These are phyloP conservation scores for Melanomma pulvis-pyrius DNA, from an alignment of 495 filamentous ascomycete genomes.

Conservation along the genomic window DNA sequence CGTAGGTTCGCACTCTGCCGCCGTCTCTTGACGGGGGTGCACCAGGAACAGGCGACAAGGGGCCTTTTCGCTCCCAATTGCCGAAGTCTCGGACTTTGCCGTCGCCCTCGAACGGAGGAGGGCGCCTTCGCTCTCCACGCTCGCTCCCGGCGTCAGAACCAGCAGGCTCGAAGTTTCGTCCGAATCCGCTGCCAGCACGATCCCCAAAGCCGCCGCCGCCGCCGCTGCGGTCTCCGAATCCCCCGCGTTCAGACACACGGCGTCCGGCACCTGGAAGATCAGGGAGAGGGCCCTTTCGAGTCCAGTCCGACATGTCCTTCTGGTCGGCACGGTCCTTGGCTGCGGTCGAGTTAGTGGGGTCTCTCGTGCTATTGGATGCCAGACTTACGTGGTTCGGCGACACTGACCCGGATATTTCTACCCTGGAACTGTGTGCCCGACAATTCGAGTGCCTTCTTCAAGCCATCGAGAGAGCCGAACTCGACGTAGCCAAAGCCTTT, in stretches of 20 bases:
- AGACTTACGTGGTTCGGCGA: slow-evolving; percentile 80
- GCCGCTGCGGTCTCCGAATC: slow-evolving; percentile 1
- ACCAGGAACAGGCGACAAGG: slow-evolving; percentile 71
- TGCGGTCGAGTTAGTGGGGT: slow-evolving; percentile 49
- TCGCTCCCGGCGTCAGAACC: slow-evolving; percentile 54
- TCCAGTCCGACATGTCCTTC: slow-evolving; percentile 78
- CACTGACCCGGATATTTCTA: slow-evolving; percentile 81
- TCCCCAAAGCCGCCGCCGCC: slow-evolving; percentile 23
- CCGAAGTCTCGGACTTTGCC: slow-evolving; percentile 83
- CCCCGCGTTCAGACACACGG: slow-evolving; percentile 51
- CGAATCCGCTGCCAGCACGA: slow-evolving; percentile 33
- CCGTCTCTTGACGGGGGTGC: slow-evolving; percentile 64
- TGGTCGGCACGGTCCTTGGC: slow-evolving; percentile 73
- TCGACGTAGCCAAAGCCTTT: slow-evolving; percentile 99
- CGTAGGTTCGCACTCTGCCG: slow-evolving; percentile 68
- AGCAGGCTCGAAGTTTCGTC: slow-evolving; percentile 45
- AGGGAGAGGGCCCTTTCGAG: slow-evolving; percentile 85
- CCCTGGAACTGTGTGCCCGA: slow-evolving; percentile 80
- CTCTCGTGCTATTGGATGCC: background rate
- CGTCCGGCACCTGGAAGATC: slow-evolving; percentile 59
- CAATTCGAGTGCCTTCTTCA: slow-evolving; percentile 86
- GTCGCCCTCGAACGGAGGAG: slow-evolving; percentile 61
- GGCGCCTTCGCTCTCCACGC: slow-evolving; percentile 48
- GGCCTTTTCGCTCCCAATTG: slow-evolving; percentile 96
- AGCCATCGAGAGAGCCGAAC: slow-evolving; percentile 81